Conservation (phyloP, 2,329 filamentous ascomycete genomes). For the Thielaviopsis ethacetica region DNA sequence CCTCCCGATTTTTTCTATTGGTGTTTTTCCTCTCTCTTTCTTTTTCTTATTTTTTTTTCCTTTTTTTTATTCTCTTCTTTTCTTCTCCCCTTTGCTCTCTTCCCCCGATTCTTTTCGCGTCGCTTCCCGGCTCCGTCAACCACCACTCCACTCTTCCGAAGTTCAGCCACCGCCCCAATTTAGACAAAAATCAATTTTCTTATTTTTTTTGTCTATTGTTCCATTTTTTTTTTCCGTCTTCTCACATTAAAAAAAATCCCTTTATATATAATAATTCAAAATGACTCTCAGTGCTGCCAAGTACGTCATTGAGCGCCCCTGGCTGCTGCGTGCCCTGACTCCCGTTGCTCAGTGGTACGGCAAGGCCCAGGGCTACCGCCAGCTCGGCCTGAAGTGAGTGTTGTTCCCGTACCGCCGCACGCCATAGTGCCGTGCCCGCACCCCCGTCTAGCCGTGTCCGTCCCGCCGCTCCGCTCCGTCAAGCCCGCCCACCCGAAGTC, state of each 20-base stretch:
- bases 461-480: not conserved
- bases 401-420: not conserved
- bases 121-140: not conserved
- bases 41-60: not conserved
- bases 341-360: constrained; percentile 80
- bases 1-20: constrained; percentile 5
- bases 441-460: not conserved
- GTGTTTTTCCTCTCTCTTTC: not conserved
- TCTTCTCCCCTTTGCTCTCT: not conserved
- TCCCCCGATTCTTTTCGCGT: not conserved
- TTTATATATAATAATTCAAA: constrained; percentile 15
- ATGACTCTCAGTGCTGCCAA: constrained; percentile 58
- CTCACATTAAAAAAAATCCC: not conserved
- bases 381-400: constrained; percentile 67
- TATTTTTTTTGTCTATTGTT: not conserved
- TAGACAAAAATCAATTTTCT: not conserved
- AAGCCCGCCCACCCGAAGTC: not conserved
- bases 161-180: constrained; percentile 11
- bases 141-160: constrained; percentile 16
- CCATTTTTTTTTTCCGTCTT: not conserved
- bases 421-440: not conserved
- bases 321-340: constrained; percentile 48
- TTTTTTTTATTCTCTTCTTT: not conserved
- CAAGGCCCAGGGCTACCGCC: constrained; percentile 79
- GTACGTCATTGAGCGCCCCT: constrained; percentile 69